Conservation (phyloP, 148 eudicot genomes). For the Rheum nobile region DNA sequence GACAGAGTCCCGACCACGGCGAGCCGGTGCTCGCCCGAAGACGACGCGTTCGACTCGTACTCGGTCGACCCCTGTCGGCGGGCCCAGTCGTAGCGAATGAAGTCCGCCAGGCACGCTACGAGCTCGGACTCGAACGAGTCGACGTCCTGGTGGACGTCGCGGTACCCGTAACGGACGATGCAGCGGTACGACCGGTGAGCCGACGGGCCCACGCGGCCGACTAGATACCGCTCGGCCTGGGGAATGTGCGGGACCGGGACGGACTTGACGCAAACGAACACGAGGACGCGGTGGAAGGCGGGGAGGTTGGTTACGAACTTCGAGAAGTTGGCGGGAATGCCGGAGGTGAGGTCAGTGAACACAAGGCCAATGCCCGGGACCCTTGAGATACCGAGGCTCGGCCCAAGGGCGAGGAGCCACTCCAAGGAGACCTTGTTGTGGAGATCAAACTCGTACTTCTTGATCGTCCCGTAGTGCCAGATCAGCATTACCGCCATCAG, state of each 20-base stretch:
- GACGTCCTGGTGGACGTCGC: conserved; percentile 45
- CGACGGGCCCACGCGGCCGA: conserved; percentile 40
- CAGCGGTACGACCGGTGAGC: conserved; percentile 51
- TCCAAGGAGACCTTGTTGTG: conserved; percentile 56
- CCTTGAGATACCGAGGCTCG: conserved; percentile 53
- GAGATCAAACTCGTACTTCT: conserved; percentile 48
- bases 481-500: conserved; percentile 40
- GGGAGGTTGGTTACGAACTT: conserved; percentile 65
- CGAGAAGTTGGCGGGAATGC: conserved; percentile 54
- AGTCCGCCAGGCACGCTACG: background rate
- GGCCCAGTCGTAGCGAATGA: conserved; percentile 1
- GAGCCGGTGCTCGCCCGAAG: background rate
- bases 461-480: conserved; percentile 59
- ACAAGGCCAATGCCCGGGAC: conserved; percentile 63
- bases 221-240: conserved; percentile 34
- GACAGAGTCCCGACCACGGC: background rate
- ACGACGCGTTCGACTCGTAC: background rate
- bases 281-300: conserved; percentile 54
- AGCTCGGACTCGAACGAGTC: conserved; percentile 36
- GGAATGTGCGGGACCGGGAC: conserved; percentile 38
- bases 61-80: background rate
- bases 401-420: conserved; percentile 28
- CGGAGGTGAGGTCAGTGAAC: conserved; percentile 41
- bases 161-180: conserved; percentile 47
- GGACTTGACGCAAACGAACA: conserved; percentile 44